These are phyloP conservation scores for Eucalyptus cloeziana DNA, from an alignment of 345 rosid genomes.

Conservation along the genomic window DNA sequence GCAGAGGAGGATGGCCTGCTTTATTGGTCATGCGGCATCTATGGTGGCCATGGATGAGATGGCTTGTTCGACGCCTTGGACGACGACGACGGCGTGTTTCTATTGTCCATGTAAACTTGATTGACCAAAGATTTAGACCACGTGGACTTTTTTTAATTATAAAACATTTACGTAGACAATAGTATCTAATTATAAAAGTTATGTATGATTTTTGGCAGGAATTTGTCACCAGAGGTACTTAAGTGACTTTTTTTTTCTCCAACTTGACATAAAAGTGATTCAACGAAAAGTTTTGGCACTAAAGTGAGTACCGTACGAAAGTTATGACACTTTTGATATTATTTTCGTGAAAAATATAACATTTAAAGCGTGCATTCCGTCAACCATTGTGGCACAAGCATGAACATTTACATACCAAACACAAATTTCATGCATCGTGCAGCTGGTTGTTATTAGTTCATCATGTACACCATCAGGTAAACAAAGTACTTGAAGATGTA, in stretches of 20 bases:
- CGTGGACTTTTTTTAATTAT: too few relatives aligned
- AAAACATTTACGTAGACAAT: neutral
- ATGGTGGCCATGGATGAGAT: neutral
- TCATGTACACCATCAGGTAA: neutral
- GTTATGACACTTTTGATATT: neutral
- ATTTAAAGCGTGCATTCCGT: neutral
- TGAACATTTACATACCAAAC: neutral
- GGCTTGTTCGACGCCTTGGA: neutral
- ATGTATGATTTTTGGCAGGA: neutral
- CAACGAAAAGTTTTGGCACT: neutral
- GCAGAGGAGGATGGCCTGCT: neutral
- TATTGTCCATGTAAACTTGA: neutral
- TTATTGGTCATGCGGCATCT: neutral
- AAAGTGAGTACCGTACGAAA: accelerated
- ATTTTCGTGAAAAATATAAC: neutral
- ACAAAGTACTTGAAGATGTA: neutral
- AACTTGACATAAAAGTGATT: neutral
- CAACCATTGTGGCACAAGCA: neutral
- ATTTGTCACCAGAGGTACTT: neutral
- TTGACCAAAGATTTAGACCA: neutral
- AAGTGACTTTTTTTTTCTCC: neutral
- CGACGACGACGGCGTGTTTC: neutral
- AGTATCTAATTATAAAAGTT: neutral
- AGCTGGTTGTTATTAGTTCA: neutral
- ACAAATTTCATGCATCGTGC: neutral